These are phyloP conservation scores for Colletotrichum nymphaeae DNA, from an alignment of 2,329 filamentous ascomycete species.

Conservation along the genomic window DNA sequence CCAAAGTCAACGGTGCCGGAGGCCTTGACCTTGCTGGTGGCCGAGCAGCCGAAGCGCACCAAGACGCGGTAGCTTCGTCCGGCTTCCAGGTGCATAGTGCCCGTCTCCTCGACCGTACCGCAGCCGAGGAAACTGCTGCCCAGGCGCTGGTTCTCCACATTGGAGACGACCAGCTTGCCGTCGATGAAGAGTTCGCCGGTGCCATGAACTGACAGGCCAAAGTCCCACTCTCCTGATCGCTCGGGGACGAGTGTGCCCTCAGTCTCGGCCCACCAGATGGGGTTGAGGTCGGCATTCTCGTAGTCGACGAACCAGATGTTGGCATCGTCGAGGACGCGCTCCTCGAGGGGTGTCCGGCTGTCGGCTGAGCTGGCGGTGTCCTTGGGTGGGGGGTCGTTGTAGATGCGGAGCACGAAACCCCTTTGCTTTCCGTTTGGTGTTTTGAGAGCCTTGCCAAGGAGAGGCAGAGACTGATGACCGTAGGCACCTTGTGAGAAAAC, in stretches of 20 bases:
- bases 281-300: constrained; percentile 37
- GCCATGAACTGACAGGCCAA: constrained; percentile 49
- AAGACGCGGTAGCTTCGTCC: constrained; percentile 45
- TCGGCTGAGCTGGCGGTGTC: not conserved
- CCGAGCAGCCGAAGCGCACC: constrained; percentile 43
- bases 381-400: constrained; percentile 36
- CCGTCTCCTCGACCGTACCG: constrained; percentile 46
- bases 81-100: constrained; percentile 39
- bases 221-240: constrained; percentile 41
- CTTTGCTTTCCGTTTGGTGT: constrained; percentile 37
- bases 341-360: constrained; percentile 36
- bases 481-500: constrained; percentile 43
- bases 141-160: constrained; percentile 45
- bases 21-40: constrained; percentile 41
- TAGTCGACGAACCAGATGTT: constrained; percentile 44
- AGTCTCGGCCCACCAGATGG: constrained; percentile 40
- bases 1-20: constrained; percentile 44
- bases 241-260: constrained; percentile 40
- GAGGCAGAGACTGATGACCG: constrained; percentile 46
- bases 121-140: constrained; percentile 52
- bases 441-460: constrained; percentile 41
- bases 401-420: constrained; percentile 43
- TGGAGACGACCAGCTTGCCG: constrained; percentile 45
- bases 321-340: constrained; percentile 37
- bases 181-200: constrained; percentile 48